phyloP scores from a whole-genome alignment of 1,284 basidiomycete species.

The Melampsora larici-populina region DNA sequence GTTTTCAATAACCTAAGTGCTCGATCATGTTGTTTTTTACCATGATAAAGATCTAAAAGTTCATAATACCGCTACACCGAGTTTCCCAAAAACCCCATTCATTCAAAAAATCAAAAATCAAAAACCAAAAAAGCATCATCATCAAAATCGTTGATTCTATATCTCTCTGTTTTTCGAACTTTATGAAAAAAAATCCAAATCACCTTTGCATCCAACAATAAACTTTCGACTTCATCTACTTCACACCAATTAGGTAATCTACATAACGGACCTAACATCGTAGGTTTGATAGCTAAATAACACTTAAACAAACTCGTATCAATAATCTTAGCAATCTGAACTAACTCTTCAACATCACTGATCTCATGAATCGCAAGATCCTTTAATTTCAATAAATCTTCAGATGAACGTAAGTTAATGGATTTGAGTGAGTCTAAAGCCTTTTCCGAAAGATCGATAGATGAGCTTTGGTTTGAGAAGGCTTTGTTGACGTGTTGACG shows the following conservation, averaged over 20 bases:
- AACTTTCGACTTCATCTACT: conserved; percentile 86
- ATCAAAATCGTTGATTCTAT: too few relatives aligned
- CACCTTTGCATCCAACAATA: conserved; percentile 75
- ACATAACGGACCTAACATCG: conserved; percentile 79
- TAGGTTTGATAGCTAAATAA: conserved; percentile 78
- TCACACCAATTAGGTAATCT: conserved; percentile 95
- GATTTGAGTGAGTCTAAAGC: conserved; percentile 17
- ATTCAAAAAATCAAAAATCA: not conserved
- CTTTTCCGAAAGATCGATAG: conserved; percentile 3
- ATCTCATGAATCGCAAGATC: conserved; percentile 67
- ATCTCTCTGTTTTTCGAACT: not conserved
- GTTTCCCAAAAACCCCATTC: too few relatives aligned
- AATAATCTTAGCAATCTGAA: conserved; percentile 84
- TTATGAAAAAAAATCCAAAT: conserved; percentile 45
- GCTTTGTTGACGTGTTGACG: conserved; percentile 77
- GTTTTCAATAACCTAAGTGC: conserved; percentile 75
- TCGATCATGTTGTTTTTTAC: conserved; percentile 90
- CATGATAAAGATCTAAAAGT: conserved; percentile 84
- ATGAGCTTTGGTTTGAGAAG: conserved; percentile 68
- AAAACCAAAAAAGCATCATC: not conserved
- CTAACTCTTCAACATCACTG: conserved; percentile 68
- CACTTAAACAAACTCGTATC: conserved; percentile 94
- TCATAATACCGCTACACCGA: conserved; percentile 81
- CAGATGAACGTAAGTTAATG: conserved; percentile 57
- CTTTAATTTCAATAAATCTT: conserved; percentile 72